Evolutionary conservation across 2,329 filamentous ascomycete genomes (phyloP).

Genomic region (Trichoderma semiorbis): DNA sequence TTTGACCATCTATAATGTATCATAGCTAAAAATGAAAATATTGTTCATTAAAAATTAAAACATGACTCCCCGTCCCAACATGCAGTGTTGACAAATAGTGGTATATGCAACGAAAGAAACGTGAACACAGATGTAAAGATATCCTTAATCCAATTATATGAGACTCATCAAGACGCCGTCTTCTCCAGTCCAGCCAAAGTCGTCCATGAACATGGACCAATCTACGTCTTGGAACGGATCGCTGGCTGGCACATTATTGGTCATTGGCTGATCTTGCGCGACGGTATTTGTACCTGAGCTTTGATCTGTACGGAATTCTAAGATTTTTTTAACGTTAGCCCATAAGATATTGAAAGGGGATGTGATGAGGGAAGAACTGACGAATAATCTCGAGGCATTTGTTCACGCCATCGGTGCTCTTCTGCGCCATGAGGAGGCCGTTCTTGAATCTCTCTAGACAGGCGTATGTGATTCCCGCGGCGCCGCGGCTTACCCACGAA

Average conservation of each 20-base stretch:
- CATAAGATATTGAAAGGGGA: background rate
- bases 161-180: constrained; percentile 29
- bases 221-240: constrained; percentile 45
- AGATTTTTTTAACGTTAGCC: background rate
- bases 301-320: background rate
- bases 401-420: constrained; percentile 30
- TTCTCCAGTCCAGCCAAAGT: constrained; percentile 44
- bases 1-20: background rate
- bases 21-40: background rate
- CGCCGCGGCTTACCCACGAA: constrained; percentile 44
- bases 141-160: background rate
- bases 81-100: background rate
- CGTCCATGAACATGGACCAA: constrained; percentile 49
- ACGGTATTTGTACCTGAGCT: background rate
- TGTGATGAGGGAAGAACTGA: constrained; percentile 12
- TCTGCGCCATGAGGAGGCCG: constrained; percentile 38
- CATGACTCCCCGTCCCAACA: background rate
- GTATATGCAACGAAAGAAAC: background rate
- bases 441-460: constrained; percentile 47
- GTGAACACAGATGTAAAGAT: background rate
- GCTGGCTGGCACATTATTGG: background rate
- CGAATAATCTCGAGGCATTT: constrained; percentile 31
- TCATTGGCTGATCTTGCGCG: constrained; percentile 22
- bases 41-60: background rate
- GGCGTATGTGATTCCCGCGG: constrained; percentile 48